Evolutionary conservation across 495 filamentous ascomycete genomes (phyloP).

Genomic region (Aspergillus sparsus): DNA sequence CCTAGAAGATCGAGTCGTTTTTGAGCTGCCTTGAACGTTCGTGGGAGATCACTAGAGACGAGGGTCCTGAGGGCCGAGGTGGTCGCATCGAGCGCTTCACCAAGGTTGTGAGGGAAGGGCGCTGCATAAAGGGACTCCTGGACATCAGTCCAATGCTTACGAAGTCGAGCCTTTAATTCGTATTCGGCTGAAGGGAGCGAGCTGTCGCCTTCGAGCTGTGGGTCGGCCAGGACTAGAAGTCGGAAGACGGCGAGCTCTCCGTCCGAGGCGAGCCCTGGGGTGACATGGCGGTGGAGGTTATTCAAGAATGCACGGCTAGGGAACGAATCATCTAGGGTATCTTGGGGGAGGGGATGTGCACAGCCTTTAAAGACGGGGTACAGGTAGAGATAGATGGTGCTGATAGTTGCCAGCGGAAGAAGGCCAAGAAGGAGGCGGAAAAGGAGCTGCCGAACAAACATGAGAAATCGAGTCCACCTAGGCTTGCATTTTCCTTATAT

Average conservation of each 20-base stretch:
- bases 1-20: slow-evolving; percentile 87
- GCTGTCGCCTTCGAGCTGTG: slow-evolving; percentile 92
- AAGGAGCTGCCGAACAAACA: slow-evolving; percentile 59
- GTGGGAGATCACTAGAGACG: slow-evolving; percentile 63
- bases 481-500: too few species aligned
- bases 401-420: slow-evolving; percentile 66
- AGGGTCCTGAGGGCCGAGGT: slow-evolving; percentile 53
- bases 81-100: slow-evolving; percentile 34
- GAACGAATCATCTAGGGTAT: slow-evolving; percentile 9
- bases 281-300: slow-evolving; percentile 52
- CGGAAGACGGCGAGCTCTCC: slow-evolving; percentile 64
- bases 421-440: slow-evolving; percentile 64
- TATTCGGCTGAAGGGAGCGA: slow-evolving; percentile 66
- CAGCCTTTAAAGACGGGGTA: slow-evolving; percentile 84
- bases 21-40: slow-evolving; percentile 58
- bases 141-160: slow-evolving; percentile 13
- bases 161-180: slow-evolving; percentile 36
- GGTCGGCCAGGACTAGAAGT: slow-evolving; percentile 87
- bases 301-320: slow-evolving; percentile 31
- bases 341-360: slow-evolving; percentile 67
- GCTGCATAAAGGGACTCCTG: slow-evolving; percentile 3
- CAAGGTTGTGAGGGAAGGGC: slow-evolving; percentile 23
- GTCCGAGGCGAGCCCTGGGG: slow-evolving; percentile 20
- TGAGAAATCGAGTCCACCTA: slow-evolving; percentile 13
- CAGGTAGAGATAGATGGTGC: slow-evolving; percentile 79